These are phyloP conservation scores for Tillandsia fasciculata DNA, from an alignment of 176 grass and related monocot species.

Conservation along the genomic window DNA sequence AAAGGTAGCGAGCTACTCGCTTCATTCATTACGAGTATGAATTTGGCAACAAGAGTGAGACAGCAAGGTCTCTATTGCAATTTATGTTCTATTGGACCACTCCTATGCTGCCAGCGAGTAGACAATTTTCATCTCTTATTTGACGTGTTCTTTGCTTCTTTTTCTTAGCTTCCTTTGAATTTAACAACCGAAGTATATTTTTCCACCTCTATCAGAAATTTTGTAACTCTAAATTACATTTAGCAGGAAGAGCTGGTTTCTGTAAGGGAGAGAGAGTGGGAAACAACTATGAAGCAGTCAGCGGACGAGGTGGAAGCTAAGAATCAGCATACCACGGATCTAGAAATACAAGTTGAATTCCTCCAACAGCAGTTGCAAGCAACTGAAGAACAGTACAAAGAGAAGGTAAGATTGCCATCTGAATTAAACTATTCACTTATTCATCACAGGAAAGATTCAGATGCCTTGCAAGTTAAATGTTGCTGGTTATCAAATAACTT, in stretches of 20 bases:
- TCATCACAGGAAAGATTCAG: neutral
- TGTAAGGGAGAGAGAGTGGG: constrained; percentile 28
- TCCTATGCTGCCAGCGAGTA: neutral
- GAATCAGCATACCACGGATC: constrained; percentile 19
- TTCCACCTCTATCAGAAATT: neutral
- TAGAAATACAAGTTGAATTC: constrained; percentile 37
- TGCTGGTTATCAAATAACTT: neutral
- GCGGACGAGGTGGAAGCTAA: constrained; percentile 26
- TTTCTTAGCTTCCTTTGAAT: neutral
- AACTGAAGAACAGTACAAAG: constrained; percentile 25
- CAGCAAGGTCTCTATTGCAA: neutral
- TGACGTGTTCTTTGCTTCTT: neutral
- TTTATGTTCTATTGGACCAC: neutral
- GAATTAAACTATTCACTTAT: constrained; percentile 8
- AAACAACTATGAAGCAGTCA: constrained; percentile 18
- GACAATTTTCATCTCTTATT: neutral
- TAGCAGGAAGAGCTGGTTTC: constrained; percentile 31
- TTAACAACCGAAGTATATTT: neutral
- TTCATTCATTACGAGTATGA: too few relatives aligned
- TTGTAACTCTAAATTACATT: neutral
- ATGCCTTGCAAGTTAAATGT: neutral
- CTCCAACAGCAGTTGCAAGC: constrained; percentile 36
- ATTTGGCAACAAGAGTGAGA: too few relatives aligned
- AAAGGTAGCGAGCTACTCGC: too few relatives aligned
- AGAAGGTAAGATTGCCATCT: constrained; percentile 33